Conservation (phyloP, 768 basidiomycete genomes). For the Kwoniella heveanensis region DNA sequence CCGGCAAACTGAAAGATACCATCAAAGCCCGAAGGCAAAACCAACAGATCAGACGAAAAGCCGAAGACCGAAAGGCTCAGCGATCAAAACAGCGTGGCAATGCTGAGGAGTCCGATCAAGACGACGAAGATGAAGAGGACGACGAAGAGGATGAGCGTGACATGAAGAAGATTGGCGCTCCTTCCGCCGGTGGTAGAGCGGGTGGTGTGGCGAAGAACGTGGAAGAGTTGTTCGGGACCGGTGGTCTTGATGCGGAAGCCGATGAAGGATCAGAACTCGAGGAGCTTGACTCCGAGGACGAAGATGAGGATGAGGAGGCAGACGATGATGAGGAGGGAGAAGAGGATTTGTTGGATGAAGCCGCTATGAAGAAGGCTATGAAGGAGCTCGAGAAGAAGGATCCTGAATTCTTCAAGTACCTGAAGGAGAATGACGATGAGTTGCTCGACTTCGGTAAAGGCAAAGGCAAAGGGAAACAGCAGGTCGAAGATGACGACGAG, state of each 20-base stretch:
- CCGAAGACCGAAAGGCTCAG: slow-evolving; percentile 64
- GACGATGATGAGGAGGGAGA: slow-evolving; percentile 74
- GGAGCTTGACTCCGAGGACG: slow-evolving; percentile 39
- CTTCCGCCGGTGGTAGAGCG: slow-evolving; percentile 34
- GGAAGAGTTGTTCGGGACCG: slow-evolving; percentile 46
- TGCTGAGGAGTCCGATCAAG: slow-evolving; percentile 41
- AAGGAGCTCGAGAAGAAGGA: slow-evolving; percentile 90
- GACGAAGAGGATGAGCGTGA: slow-evolving; percentile 55
- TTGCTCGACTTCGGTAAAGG: slow-evolving; percentile 74
- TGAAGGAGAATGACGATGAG: slow-evolving; percentile 91
- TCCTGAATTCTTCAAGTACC: slow-evolving; percentile 98
- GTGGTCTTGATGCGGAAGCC: slow-evolving; percentile 27
- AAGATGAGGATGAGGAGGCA: slow-evolving; percentile 52
- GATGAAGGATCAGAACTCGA: slow-evolving; percentile 34
- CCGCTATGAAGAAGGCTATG: slow-evolving; percentile 76
- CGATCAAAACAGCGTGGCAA: slow-evolving; percentile 55
- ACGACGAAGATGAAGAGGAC: slow-evolving; percentile 54
- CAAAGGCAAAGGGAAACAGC: slow-evolving; percentile 28
- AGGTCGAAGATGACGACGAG: slow-evolving; percentile 49
- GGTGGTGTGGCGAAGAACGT: slow-evolving; percentile 48
- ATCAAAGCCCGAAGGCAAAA: slow-evolving; percentile 82
- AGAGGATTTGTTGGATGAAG: slow-evolving; percentile 64
- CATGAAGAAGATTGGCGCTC: slow-evolving; percentile 30
- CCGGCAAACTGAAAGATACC: slow-evolving; percentile 82
- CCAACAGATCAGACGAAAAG: slow-evolving; percentile 72